These are phyloP conservation scores for Ilex asprella DNA, from an alignment of 257 asterid species.

Conservation along the genomic window DNA sequence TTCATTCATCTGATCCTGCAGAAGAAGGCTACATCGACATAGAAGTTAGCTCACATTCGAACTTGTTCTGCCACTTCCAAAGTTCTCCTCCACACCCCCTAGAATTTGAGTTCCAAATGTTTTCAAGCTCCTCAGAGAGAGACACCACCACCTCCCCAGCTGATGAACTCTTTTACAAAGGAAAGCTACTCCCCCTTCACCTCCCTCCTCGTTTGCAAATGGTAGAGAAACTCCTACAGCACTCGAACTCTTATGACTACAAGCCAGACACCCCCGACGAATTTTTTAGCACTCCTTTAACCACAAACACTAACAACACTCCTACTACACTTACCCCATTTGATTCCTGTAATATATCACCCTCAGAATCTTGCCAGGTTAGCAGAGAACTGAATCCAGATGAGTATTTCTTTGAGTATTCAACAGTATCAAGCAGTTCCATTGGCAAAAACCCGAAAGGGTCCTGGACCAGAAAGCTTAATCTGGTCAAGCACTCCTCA, in stretches of 20 bases:
- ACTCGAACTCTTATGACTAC: constrained; percentile 16
- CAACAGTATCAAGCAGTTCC: constrained; percentile 13
- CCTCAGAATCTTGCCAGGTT: constrained; percentile 56
- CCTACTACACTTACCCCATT: constrained; percentile 49
- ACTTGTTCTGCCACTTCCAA: constrained; percentile 29
- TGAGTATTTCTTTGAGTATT: constrained; percentile 33
- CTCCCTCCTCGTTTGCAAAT: constrained; percentile 78
- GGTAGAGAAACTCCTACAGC: constrained; percentile 60
- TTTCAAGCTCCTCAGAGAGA: constrained; percentile 48
- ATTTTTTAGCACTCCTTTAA: constrained; percentile 49
- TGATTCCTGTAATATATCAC: constrained; percentile 64
- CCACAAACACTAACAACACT: constrained; percentile 31
- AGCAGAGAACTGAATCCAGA: constrained; percentile 54
- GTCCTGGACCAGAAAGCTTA: constrained; percentile 42
- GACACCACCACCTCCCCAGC: constrained; percentile 70
- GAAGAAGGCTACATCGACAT: constrained; percentile 68
- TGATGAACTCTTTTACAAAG: constrained; percentile 85
- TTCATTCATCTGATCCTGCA: constrained; percentile 21
- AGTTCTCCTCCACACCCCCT: constrained; percentile 18
- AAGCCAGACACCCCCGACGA: constrained; percentile 19
- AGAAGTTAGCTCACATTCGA: constrained; percentile 45
- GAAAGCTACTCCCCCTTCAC: constrained; percentile 91
- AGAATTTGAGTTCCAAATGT: constrained; percentile 85
- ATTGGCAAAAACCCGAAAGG: constrained; percentile 20
- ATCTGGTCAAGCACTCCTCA: constrained; percentile 34